Percentiles rank a stretch among this genome's conserved stretches.
phyloP scores from a whole-genome alignment of 1,139 yeast genomes.

The Hemisphaericaspora xylofermentans region DNA sequence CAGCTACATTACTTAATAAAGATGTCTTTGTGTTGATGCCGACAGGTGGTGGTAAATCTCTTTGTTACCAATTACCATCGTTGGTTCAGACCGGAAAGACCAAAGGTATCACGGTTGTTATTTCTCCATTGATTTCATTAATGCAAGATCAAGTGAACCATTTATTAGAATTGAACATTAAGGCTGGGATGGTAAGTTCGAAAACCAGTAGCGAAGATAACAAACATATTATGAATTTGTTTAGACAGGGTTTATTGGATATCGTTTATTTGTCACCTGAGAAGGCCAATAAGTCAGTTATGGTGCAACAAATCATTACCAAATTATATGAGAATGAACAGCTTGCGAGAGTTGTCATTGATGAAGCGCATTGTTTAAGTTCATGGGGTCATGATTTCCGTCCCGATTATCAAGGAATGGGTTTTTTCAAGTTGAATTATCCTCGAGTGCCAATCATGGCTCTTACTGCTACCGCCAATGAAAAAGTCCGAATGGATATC shows the following conservation, averaged over 20 bases:
- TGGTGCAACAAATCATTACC: slow-evolving; percentile 64
- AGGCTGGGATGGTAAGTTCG: slow-evolving; percentile 89
- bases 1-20: slow-evolving; percentile 73
- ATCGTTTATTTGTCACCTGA: slow-evolving; percentile 92
- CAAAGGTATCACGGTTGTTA: slow-evolving; percentile 83
- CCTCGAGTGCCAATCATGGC: slow-evolving; percentile 93
- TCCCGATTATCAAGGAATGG: slow-evolving; percentile 87
- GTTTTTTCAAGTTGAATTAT: slow-evolving; percentile 66
- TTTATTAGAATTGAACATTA: slow-evolving; percentile 60
- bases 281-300: slow-evolving; percentile 78
- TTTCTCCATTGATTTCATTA: slow-evolving; percentile 90
- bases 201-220: slow-evolving; percentile 66
- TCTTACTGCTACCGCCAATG: slow-evolving; percentile 95
- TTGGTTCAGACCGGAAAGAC: slow-evolving; percentile 72
- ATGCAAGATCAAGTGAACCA: slow-evolving; percentile 98
- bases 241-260: slow-evolving; percentile 66
- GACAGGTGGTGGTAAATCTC: slow-evolving; percentile 97
- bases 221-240: slow-evolving; percentile 58
- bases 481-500: slow-evolving; percentile 85
- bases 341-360: slow-evolving; percentile 87
- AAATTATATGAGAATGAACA: slow-evolving; percentile 52
- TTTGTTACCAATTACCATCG: slow-evolving; percentile 96
- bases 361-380: slow-evolving; percentile 98
- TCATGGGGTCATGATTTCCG: slow-evolving; percentile 99
- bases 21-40: slow-evolving; percentile 98